Conservation (phyloP, 2,329 filamentous ascomycete genomes). For the Clonostachys chloroleuca region DNA sequence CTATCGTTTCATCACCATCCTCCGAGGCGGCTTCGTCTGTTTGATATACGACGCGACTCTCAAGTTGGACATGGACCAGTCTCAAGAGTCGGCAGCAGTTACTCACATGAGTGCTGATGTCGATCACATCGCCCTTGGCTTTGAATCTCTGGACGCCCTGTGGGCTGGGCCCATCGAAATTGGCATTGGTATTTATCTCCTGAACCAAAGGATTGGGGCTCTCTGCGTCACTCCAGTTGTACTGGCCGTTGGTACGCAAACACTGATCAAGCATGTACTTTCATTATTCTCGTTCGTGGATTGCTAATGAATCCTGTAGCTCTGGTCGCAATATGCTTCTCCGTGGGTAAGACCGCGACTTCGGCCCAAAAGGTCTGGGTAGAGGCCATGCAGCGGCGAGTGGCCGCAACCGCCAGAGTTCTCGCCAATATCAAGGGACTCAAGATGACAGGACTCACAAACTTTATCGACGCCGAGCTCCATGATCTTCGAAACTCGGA, state of each 20-base stretch:
- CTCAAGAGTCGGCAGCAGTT: conserved; percentile 31
- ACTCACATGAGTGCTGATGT: conserved; percentile 44
- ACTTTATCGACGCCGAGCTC: conserved; percentile 10
- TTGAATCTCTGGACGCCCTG: conserved; percentile 29
- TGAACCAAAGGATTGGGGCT: conserved; percentile 38
- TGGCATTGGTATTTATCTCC: conserved; percentile 36
- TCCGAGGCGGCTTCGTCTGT: conserved; percentile 22
- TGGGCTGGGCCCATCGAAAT: conserved; percentile 26
- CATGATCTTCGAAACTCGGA: conserved; percentile 9
- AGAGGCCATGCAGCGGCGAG: conserved; percentile 23
- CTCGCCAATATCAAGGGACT: conserved; percentile 24
- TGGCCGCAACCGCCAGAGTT: conserved; percentile 19
- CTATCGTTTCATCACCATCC: conserved; percentile 26
- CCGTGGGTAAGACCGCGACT: not conserved
- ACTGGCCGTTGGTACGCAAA: too few species aligned
- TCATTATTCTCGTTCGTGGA: too few species aligned
- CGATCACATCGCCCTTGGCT: conserved; percentile 30
- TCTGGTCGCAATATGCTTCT: not conserved
- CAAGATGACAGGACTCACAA: conserved; percentile 21
- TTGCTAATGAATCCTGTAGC: not conserved
- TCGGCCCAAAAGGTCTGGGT: conserved; percentile 21
- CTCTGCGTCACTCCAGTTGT: conserved; percentile 42
- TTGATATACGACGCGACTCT: conserved; percentile 26
- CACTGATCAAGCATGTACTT: too few species aligned
- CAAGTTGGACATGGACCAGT: conserved; percentile 16